These are phyloP conservation scores for Dactylellina sp. DNA, from an alignment of 2,329 filamentous ascomycete species.

Conservation along the genomic window DNA sequence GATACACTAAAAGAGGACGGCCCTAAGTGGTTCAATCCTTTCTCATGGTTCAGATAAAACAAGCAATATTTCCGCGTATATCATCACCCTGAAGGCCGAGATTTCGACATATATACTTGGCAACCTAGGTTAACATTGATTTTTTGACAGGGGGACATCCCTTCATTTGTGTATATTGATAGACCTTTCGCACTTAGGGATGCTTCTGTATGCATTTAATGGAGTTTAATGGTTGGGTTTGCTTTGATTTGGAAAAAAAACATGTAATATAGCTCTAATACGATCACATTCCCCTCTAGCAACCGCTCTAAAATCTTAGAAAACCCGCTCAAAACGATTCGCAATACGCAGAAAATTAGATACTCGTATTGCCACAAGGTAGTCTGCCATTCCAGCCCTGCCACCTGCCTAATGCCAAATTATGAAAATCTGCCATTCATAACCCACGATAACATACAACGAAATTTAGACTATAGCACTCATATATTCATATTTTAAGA, in stretches of 20 bases:
- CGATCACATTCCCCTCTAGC: conserved; percentile 35
- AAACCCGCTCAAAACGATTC: neutral
- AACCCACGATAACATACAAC: no score
- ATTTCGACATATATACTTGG: conserved; percentile 7
- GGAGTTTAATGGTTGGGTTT: neutral
- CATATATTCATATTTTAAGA: neutral
- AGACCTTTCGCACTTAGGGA: neutral
- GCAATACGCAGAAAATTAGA: conserved; percentile 5
- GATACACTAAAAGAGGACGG: neutral
- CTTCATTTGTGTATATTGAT: no score
- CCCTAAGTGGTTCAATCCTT: conserved; percentile 45
- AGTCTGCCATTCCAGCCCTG: no score
- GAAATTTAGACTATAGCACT: neutral
- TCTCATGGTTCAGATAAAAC: conserved; percentile 44
- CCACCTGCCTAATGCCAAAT: no score
- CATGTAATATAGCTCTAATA: conserved; percentile 45
- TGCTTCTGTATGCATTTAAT: neutral
- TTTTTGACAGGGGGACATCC: no score
- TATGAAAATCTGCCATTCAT: no score
- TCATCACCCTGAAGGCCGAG: no score
- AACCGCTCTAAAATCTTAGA: neutral
- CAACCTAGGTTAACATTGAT: no score
- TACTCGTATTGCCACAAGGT: conserved; percentile 1
- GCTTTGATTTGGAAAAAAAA: neutral
- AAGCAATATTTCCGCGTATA: neutral